These are phyloP conservation scores for Dactylorhiza incarnata DNA, from an alignment of 106 monocot genomes.

Conservation along the genomic window DNA sequence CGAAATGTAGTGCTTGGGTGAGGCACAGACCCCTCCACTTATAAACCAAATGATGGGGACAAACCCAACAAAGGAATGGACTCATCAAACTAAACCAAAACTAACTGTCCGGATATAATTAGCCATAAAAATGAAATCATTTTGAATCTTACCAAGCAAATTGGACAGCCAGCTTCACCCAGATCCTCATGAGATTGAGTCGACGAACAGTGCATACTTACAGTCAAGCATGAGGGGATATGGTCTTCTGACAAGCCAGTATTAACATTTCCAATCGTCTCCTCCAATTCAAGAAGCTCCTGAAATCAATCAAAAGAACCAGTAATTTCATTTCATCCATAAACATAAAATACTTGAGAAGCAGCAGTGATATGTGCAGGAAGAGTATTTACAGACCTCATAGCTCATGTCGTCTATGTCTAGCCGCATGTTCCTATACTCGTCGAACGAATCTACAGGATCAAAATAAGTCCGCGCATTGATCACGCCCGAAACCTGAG, in stretches of 20 bases:
- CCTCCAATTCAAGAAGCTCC: slow-evolving; percentile 71
- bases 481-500: slow-evolving; percentile 21
- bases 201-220: slow-evolving; percentile 12
- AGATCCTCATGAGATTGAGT: slow-evolving; percentile 1
- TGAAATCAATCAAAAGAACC: slow-evolving; percentile 8
- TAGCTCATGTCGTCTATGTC: slow-evolving; percentile 70
- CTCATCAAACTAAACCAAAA: not conserved
- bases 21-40: not conserved
- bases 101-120: not conserved
- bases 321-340: not conserved
- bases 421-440: slow-evolving; percentile 50
- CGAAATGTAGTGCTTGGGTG: too few species aligned
- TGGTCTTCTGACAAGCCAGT: slow-evolving; percentile 46
- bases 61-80: not conserved
- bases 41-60: not conserved
- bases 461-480: slow-evolving; percentile 18
- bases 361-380: not conserved
- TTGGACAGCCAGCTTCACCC: slow-evolving; percentile 25
- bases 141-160: slow-evolving; percentile 49
- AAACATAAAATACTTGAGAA: not conserved
- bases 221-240: slow-evolving; percentile 31
- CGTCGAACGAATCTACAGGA: slow-evolving; percentile 24
- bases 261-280: slow-evolving; percentile 64
- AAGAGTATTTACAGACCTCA: slow-evolving; percentile 29
- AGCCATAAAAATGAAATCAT: not conserved